Evolutionary conservation across 495 filamentous ascomycete species (phyloP), one percentile per base, ranked within the genome.

Genomic region (Aspergillus wentii): DNA sequence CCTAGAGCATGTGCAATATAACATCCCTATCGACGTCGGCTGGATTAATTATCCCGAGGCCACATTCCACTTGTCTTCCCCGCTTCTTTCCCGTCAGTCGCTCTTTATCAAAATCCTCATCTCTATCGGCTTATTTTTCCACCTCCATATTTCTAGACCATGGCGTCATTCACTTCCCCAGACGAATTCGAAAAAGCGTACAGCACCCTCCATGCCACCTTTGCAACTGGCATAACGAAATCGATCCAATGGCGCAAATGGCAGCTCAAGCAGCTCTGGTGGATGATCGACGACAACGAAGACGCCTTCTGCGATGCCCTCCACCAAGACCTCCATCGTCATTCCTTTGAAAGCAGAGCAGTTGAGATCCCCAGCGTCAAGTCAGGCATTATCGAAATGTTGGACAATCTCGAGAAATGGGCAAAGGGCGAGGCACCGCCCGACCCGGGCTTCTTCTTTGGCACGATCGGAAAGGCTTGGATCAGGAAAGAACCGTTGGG

Each of bases 401-500:
- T 81, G 48, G 72, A 83, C 26, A 80, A 90, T 44, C 62, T 96
- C 35, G 76, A 77, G 42, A 74, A 74, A 31, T 94, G 82, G 75
- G 76, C 76, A 30, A 82, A 81, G 45, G 87, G 92, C 44, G 85
- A 94, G 49, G 58, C 54, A 30, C 62, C 83, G n/a, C n/a, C n/a
- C n/a, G n/a, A n/a, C n/a, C n/a, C n/a, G n/a, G n/a, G n/a, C n/a
- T n/a, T n/a, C n/a, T n/a, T n/a, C n/a, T n/a, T n/a, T n/a, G n/a
- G n/a, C n/a, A n/a, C n/a, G n/a, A n/a, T n/a, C 8, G 54, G 72
- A 31, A 74, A 85, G 40, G 76, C 85, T 22, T 58, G 74, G 7
- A 38, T 79, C 13, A 66, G 69, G 23, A 84, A 80, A 43, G 90
- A 95, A 41, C 90, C 90, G 3, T 54, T 94, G 21, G 90, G 90